Evolutionary conservation across 179 eudicot species (phyloP).

Genomic region (Vitellaria paradoxa): DNA sequence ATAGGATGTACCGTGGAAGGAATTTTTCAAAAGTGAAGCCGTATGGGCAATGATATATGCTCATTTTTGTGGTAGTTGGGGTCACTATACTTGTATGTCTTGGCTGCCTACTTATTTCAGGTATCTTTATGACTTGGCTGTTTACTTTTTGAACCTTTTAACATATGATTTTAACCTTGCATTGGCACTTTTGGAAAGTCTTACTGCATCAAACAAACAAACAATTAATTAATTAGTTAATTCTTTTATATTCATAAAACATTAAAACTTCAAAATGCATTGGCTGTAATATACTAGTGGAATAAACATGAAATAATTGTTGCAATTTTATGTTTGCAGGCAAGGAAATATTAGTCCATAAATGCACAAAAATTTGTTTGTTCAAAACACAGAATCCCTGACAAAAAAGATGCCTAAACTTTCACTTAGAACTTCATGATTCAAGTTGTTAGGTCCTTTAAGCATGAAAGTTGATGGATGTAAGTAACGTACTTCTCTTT

Average conservation of each 20-base stretch:
- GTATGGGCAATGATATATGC: conserved; percentile 99
- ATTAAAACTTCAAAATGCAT: background rate
- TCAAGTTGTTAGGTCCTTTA: no score
- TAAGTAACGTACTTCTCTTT: no score
- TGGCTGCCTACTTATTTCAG: conserved; percentile 99
- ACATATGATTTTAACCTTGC: no score
- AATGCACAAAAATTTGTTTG: no score
- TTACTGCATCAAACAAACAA: background rate
- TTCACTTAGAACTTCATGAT: no score
- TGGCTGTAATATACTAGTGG: background rate
- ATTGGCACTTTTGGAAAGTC: background rate
- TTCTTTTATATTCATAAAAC: background rate
- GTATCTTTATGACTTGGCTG: conserved; percentile 30
- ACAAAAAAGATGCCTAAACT: no score
- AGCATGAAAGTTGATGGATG: no score
- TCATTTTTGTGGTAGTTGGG: conserved; percentile 99
- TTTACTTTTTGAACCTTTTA: background rate
- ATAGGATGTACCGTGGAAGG: conserved; percentile 95
- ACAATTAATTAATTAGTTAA: background rate
- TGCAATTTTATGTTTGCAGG: no score
- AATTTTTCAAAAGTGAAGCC: conserved; percentile 78
- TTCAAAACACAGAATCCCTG: no score
- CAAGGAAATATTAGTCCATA: no score
- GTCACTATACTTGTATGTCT: conserved; percentile 89
- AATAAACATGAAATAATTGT: no score